Evolutionary conservation across 805 yeast genomes (phyloP).

Genomic region (Saccharomycopsis malanga): DNA sequence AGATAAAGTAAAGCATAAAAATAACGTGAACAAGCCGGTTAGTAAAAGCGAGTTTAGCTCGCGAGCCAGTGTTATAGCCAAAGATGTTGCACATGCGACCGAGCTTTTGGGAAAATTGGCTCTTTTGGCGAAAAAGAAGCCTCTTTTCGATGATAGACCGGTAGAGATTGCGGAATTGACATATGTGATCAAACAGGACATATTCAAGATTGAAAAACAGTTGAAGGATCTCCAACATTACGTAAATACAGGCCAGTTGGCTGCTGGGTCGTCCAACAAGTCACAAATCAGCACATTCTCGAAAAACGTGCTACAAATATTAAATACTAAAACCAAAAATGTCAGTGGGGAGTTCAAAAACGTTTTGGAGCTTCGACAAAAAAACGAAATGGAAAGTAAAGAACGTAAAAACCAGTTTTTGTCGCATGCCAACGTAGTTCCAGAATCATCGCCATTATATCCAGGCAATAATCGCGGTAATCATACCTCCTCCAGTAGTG

Average conservation of each 20-base stretch:
- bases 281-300: slow-evolving; percentile 68
- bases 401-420: slow-evolving; percentile 80
- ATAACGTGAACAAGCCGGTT: slow-evolving; percentile 31
- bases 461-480: slow-evolving; percentile 18
- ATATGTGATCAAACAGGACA: slow-evolving; percentile 72
- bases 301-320: slow-evolving; percentile 76
- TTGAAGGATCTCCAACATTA: slow-evolving; percentile 54
- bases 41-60: slow-evolving; percentile 55
- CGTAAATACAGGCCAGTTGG: slow-evolving; percentile 33
- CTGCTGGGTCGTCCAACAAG: slow-evolving; percentile 27
- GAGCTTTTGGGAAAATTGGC: slow-evolving; percentile 76
- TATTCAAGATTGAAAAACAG: slow-evolving; percentile 69
- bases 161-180: slow-evolving; percentile 90
- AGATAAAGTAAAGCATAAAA: slow-evolving; percentile 26
- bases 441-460: slow-evolving; percentile 9
- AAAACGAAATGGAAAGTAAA: slow-evolving; percentile 71
- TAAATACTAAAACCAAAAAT: slow-evolving; percentile 86
- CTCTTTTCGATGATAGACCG: slow-evolving; percentile 89
- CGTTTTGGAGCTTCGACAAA: slow-evolving; percentile 84
- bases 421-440: slow-evolving; percentile 33
- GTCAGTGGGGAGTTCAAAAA: slow-evolving; percentile 86
- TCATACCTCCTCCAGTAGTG: slow-evolving; percentile 11
- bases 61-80: slow-evolving; percentile 76
- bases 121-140: slow-evolving; percentile 75
- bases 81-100: slow-evolving; percentile 82